Conservation (phyloP, 148 eudicot genomes). For the Diospyros lotus region DNA sequence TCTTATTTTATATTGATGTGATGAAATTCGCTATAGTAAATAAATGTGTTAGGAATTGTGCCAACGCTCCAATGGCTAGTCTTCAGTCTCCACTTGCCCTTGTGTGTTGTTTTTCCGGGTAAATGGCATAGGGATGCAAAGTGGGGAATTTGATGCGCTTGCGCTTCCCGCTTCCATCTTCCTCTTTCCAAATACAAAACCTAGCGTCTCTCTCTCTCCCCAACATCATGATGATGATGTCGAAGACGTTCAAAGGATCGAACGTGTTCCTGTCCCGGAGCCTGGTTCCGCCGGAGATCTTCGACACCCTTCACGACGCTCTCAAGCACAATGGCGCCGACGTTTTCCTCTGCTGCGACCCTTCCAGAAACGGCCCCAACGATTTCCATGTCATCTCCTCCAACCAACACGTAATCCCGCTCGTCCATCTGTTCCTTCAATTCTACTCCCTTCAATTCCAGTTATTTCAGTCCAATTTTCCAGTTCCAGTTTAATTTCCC, state of each 20-base stretch:
- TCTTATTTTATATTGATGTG: no score
- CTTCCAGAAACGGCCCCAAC: conserved; percentile 66
- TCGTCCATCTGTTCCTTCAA: no score
- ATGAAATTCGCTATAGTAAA: no score
- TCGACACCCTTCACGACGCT: conserved; percentile 78
- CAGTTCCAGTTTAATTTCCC: background rate
- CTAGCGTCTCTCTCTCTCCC: no score
- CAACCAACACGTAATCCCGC: conserved; percentile 40
- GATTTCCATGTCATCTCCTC: conserved; percentile 86
- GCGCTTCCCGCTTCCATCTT: no score
- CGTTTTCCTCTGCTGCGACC: conserved; percentile 69
- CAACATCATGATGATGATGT: conserved; percentile 17
- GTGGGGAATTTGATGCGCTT: no score
- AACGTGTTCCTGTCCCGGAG: conserved; percentile 83
- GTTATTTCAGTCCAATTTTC: background rate
- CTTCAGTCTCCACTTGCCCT: no score
- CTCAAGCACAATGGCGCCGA: conserved; percentile 76
- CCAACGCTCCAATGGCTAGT: no score
- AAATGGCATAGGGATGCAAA: no score
- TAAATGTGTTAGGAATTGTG: no score
- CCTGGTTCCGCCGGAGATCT: conserved; percentile 82
- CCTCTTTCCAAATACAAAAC: no score
- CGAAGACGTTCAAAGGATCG: conserved; percentile 68
- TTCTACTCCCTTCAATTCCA: background rate
- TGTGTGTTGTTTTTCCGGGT: no score